Conservation (phyloP, 805 yeast species). For the Clavispora vitiphila region DNA sequence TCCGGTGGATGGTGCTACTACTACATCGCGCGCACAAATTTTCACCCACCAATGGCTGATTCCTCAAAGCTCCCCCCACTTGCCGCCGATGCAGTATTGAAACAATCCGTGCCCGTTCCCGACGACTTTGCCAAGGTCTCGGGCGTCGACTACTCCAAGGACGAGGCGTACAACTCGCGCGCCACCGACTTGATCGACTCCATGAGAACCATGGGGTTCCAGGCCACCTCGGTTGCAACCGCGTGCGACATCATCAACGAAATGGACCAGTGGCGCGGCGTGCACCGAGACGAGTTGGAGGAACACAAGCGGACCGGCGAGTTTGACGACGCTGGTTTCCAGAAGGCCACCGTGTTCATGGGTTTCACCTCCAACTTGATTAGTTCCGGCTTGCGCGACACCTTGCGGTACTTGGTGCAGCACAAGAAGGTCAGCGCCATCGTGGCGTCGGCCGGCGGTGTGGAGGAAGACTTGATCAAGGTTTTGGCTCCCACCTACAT, state of each 20-base stretch:
- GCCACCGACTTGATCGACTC: constrained; percentile 75
- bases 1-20: too few relatives aligned
- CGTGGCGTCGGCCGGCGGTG: constrained; percentile 97
- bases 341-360: constrained; percentile 85
- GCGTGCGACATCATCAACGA: constrained; percentile 91
- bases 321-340: constrained; percentile 72
- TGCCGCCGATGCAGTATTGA: constrained; percentile 88
- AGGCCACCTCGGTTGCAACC: constrained; percentile 77
- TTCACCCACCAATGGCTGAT: neutral
- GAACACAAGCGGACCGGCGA: constrained; percentile 67
- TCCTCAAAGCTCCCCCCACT: constrained; percentile 50
- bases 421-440: constrained; percentile 92
- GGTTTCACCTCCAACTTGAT: constrained; percentile 97
- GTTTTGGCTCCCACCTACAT: constrained; percentile 93
- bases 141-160: constrained; percentile 86
- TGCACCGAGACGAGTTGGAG: constrained; percentile 58
- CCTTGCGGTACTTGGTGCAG: constrained; percentile 83
- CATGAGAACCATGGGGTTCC: constrained; percentile 97
- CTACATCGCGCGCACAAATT: constrained; percentile 1
- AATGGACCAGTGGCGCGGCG: constrained; percentile 93
- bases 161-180: constrained; percentile 66
- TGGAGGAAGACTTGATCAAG: constrained; percentile 95
- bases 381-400: constrained; percentile 90
- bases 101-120: constrained; percentile 82
- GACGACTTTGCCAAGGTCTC: constrained; percentile 70